Base-by-base conservation (phyloP, 306 rosid genomes). In the Spatholobus suberectus region DNA sequence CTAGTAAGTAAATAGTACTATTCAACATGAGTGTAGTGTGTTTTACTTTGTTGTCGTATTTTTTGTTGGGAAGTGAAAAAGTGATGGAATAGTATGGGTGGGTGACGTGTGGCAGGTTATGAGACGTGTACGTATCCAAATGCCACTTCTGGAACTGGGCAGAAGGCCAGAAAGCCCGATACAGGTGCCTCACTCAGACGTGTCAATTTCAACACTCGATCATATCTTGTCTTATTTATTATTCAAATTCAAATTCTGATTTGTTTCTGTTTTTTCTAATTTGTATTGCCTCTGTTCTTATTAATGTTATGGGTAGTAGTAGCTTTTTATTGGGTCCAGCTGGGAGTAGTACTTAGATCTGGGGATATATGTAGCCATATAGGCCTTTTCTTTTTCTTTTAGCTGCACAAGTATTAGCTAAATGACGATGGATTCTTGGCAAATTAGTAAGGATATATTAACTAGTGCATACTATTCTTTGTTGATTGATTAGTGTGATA, bases 1-100 rank as follows among this genome's bases (percentile, higher is more conserved):
- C 97, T 14, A 90, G 98, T 95, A 85, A 87, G 93, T 62, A 7
- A 17, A 37, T 41, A n/a, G n/a, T n/a, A n/a, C n/a, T n/a, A 41
- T 10, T 41, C 2, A 29, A 29, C 32, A 3, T 29, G 32, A 3
- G 32, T 29, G 32, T 29, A n/a, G 32, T 29, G 32, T 29, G 12
- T 41, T 41, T 8, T 41, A 8, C 11, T 41, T 8, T 37, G 12
- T 26, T 23, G n/a, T n/a, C n/a, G n/a, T n/a, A n/a, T n/a, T n/a
- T n/a, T n/a, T n/a, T 55, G 18, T 29, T 58, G 72, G 23, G 17
- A 23, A 21, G 13, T 17, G 14, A 43, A 26, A 9, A n/a, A 20
- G 15, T 82, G 47, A 65, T 70, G 26, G 13, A 71, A 44, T 62
- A 10, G 0, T 37, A 5, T 37, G 1, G n/a, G n/a, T n/a, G n/a